Evolutionary conservation across 2,329 filamentous ascomycete species (phyloP), one percentile per base, ranked within the genome.

Genomic region (Elsinoe australis): DNA sequence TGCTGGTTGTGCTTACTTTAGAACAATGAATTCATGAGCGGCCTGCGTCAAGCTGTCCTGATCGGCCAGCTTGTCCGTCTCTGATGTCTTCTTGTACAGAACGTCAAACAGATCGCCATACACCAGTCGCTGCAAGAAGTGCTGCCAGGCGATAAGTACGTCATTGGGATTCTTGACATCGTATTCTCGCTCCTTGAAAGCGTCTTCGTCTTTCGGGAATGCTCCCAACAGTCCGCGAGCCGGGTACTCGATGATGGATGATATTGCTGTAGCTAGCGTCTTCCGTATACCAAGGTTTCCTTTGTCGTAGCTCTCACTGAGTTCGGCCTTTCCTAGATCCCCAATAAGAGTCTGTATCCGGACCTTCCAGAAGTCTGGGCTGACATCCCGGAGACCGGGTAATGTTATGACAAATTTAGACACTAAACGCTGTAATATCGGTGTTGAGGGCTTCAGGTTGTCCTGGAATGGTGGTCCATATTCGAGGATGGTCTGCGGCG

Each of bases 231-330:
- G 70, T 5, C 82, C 85, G 52, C 84, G 69, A 0, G 78, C 79
- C 9, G 85, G 67, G 59, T 81, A 79, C 64, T 88, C 85, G 47
- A 86, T 71, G 49, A 89, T 64, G 5, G 79, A 77, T 28, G 82
- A 83, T 7, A 80, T 73, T 0, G 82, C 84, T 5, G 85, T 87
- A 0, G 85, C 78, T 41, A 90, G 66, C 15, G 82, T 85, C 67
- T 87, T 88, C 45, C 85, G 73, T 51, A 81, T 80, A 0, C 85
- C 85, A 55, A 90, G 66, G 0, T 79, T 73, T 10, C 83, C 85
- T 64, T 87, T 87, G 62, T 90, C 85, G 58, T 88, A 90, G 61
- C 83, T 87, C 63, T 90, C 85, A 1, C 83, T 87, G 24, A 90
- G 68, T 44, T 86, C 79, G 1, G 79, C 83, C 24, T 80, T 74